Conservation (phyloP, 2,329 filamentous ascomycete genomes). For the Cephalotrichum gorgonifer region DNA sequence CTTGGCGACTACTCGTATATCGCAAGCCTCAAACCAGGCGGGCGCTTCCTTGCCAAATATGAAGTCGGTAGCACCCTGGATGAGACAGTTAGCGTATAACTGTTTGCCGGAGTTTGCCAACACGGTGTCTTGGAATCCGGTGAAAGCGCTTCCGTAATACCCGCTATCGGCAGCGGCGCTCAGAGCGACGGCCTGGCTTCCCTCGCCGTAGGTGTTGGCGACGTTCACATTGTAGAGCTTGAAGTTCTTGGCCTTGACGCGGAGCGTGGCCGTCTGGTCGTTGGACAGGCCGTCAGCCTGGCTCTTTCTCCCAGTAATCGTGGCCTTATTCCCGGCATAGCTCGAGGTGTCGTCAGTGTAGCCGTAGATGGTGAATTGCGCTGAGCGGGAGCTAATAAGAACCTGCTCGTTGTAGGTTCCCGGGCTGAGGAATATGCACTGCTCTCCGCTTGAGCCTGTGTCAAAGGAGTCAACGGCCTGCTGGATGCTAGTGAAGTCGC, state of each 20-base stretch:
- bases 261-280: constrained; percentile 37
- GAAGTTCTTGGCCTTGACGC: constrained; percentile 35
- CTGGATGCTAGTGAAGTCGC: constrained; percentile 15
- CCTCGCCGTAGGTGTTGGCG: constrained; percentile 33
- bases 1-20: constrained; percentile 24
- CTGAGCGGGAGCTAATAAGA: constrained; percentile 35
- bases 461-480: constrained; percentile 12
- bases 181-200: constrained; percentile 35
- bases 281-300: constrained; percentile 20
- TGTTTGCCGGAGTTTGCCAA: constrained; percentile 34
- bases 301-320: constrained; percentile 26
- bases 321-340: constrained; percentile 49
- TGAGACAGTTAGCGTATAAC: constrained; percentile 31
- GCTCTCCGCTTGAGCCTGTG: constrained; percentile 13
- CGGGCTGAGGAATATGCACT: constrained; percentile 23
- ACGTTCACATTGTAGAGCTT: constrained; percentile 53
- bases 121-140: constrained; percentile 40
- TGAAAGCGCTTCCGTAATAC: constrained; percentile 30
- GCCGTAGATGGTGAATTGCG: constrained; percentile 47
- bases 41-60: constrained; percentile 23
- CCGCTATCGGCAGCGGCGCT: constrained; percentile 17
- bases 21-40: constrained; percentile 32
- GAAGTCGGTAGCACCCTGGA: constrained; percentile 36
- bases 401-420: constrained; percentile 53
- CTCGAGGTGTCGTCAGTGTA: constrained; percentile 40